phyloP scores from a whole-genome alignment of 129 eudicot genomes.

The sunflower (Helianthus annuus) region HanXRQr2.0-SUNRISE NC_035443.2:38923701-38924200 shows the following conservation, averaged over 20 bases:
- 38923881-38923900: slow-evolving; percentile 7
- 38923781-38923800: not conserved
- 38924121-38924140: too few species aligned
- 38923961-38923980: slow-evolving; percentile 15
- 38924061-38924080: not conserved
- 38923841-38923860: not conserved
- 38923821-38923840: slow-evolving; percentile 5
- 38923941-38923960: not conserved
- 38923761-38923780: not conserved
- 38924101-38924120: too few species aligned
- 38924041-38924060: not conserved
- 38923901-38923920: slow-evolving; percentile 21
- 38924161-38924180: too few species aligned
- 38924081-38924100: too few species aligned
- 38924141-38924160: too few species aligned
- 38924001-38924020: slow-evolving; percentile 33
- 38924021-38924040: slow-evolving; percentile 34
- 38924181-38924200: too few species aligned
- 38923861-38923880: slow-evolving; percentile 4
- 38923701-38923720: too few species aligned
- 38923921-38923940: not conserved
- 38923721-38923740: not conserved
- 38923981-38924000: slow-evolving; percentile 1
- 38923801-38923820: not conserved
- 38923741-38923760: not conserved